phyloP scores from a whole-genome alignment of 495 filamentous ascomycete species.

The Tuber aestivum region DNA sequence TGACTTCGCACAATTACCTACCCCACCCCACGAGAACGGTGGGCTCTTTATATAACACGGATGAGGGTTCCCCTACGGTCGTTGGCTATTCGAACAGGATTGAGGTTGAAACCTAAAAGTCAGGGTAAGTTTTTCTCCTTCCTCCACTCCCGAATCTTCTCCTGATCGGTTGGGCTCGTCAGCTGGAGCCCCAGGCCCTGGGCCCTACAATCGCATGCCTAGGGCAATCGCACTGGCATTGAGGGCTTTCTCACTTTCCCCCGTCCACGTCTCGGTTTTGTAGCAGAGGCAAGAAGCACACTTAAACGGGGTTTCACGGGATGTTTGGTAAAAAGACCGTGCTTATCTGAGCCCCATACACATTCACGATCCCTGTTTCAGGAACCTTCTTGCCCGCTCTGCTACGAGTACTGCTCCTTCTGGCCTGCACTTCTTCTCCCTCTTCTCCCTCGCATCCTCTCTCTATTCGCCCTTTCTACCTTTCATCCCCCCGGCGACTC shows the following conservation, averaged over 20 bases:
- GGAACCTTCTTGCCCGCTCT: not conserved
- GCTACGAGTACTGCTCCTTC: not conserved
- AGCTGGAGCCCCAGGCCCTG: not conserved
- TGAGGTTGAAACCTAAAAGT: not conserved
- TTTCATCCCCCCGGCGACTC: conserved; percentile 9
- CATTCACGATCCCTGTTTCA: not conserved
- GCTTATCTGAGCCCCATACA: not conserved
- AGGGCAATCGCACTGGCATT: not conserved
- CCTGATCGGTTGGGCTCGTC: not conserved
- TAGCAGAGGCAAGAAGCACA: not conserved
- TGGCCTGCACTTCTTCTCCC: not conserved
- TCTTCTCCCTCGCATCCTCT: not conserved
- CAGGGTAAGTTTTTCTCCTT: not conserved
- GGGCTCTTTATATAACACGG: not conserved
- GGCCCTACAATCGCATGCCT: not conserved
- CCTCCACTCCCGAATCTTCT: not conserved
- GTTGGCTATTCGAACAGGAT: not conserved
- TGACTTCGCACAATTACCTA: not conserved
- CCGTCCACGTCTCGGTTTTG: not conserved
- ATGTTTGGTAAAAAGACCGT: not conserved
- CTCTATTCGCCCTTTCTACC: not conserved
- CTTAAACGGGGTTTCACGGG: not conserved
- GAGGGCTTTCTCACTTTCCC: not conserved
- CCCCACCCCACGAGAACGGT: not conserved
- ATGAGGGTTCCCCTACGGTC: not conserved